phyloP scores from a whole-genome alignment of 805 yeast genomes.

The Schwanniomyces sp. region DNA sequence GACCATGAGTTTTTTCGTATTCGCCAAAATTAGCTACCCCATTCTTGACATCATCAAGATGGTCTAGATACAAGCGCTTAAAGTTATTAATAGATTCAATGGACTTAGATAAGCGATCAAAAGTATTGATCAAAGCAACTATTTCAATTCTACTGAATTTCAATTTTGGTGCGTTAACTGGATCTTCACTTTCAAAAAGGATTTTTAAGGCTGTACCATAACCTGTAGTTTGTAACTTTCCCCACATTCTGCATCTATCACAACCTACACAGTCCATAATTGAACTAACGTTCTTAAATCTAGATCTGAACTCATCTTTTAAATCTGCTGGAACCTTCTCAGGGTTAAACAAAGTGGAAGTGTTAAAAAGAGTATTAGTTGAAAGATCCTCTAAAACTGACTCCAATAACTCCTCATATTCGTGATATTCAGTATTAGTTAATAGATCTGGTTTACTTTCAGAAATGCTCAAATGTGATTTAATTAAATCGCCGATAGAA shows the following conservation, averaged over 20 bases:
- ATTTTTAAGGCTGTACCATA: conserved; percentile 95
- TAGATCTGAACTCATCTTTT: conserved; percentile 81
- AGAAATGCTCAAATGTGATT: conserved; percentile 19
- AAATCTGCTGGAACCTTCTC: conserved; percentile 47
- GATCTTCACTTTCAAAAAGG: conserved; percentile 70
- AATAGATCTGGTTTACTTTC: conserved; percentile 42
- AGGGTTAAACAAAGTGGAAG: conserved; percentile 47
- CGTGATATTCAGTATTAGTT: conserved; percentile 43
- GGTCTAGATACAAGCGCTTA: conserved; percentile 50
- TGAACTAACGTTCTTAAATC: conserved; percentile 86
- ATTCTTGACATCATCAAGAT: conserved; percentile 38
- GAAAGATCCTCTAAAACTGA: conserved; percentile 39
- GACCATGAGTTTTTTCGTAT: conserved; percentile 28
- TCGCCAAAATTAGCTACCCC: conserved; percentile 43
- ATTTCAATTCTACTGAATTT: conserved; percentile 76
- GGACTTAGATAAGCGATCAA: conserved; percentile 87
- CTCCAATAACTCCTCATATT: conserved; percentile 28
- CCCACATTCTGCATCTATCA: conserved; percentile 97
- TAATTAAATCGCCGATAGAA: conserved; percentile 25
- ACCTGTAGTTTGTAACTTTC: conserved; percentile 94
- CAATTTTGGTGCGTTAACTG: conserved; percentile 52
- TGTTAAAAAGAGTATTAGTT: conserved; percentile 45
- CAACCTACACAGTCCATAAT: conserved; percentile 99
- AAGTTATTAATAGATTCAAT: conserved; percentile 73
- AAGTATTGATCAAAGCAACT: conserved; percentile 88